These are phyloP conservation scores for Sonneratia alba DNA, from an alignment of 345 rosid genomes.

Conservation along the genomic window DNA sequence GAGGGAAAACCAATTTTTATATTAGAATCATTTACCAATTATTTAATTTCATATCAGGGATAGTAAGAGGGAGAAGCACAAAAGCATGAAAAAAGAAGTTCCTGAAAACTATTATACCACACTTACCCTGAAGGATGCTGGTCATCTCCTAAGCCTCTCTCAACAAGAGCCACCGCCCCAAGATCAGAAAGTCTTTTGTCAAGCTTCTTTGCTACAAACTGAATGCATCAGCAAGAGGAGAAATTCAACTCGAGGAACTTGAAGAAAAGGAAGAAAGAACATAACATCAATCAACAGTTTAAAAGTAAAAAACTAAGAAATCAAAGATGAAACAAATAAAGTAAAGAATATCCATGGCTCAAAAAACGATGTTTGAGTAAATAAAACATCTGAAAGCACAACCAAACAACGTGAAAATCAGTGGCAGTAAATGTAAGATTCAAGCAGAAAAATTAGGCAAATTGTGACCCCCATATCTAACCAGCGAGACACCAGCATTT, in stretches of 20 bases:
- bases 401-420: background rate
- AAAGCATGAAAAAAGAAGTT: background rate
- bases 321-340: background rate
- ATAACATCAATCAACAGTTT: background rate
- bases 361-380: background rate
- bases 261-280: background rate
- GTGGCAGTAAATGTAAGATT: background rate
- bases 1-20: slow-evolving; percentile 6
- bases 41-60: background rate
- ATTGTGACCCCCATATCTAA: background rate
- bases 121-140: slow-evolving; percentile 97
- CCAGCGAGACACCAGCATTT: too few relatives aligned
- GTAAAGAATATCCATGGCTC: background rate
- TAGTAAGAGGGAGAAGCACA: background rate
- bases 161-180: slow-evolving; percentile 60
- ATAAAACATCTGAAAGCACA: background rate
- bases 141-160: slow-evolving; percentile 90
- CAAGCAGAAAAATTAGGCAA: background rate
- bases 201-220: slow-evolving; percentile 96
- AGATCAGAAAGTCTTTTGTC: slow-evolving; percentile 83
- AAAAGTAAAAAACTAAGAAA: background rate
- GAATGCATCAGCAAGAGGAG: slow-evolving; percentile 11
- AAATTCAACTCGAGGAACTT: background rate
- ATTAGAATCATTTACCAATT: background rate
- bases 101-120: background rate